A percentile compares a stretch with the other conserved stretches of the same genome.
phyloP scores from a whole-genome alignment of 495 filamentous ascomycete species.

The Elaphomyces granulatus region DNA sequence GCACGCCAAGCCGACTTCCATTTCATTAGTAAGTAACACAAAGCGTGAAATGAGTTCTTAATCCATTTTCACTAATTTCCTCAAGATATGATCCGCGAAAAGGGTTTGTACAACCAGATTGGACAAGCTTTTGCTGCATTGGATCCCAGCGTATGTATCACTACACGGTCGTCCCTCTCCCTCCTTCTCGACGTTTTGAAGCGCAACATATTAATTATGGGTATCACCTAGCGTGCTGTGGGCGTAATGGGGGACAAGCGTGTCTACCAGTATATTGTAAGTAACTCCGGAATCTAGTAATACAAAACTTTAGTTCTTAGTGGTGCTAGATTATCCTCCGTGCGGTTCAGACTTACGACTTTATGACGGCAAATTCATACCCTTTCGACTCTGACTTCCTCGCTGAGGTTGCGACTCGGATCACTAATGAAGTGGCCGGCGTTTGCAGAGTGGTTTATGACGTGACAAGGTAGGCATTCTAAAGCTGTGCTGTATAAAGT shows the following conservation, averaged over 20 bases:
- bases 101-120: conserved; percentile 71
- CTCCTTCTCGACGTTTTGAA: not conserved
- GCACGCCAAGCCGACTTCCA: conserved; percentile 67
- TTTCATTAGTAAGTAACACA: not conserved
- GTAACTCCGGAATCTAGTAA: not conserved
- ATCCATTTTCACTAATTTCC: not conserved
- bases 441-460: conserved; percentile 52
- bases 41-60: not conserved
- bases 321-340: conserved; percentile 44
- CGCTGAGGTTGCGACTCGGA: conserved; percentile 50
- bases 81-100: conserved; percentile 59
- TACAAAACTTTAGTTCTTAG: conserved; percentile 6
- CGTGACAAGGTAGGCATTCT: too few species aligned
- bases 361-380: conserved; percentile 70
- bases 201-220: not conserved
- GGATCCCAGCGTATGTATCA: conserved; percentile 53
- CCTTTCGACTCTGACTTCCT: conserved; percentile 52
- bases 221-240: not conserved
- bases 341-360: conserved; percentile 65
- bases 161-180: conserved; percentile 51
- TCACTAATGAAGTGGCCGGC: conserved; percentile 76
- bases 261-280: conserved; percentile 35
- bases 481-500: too few species aligned
- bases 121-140: conserved; percentile 76
- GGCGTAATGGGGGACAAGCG: conserved; percentile 69